Evolutionary conservation across 1,284 basidiomycete genomes (phyloP), one percentile per base, ranked within the genome.

Genomic region (Rhodotorula mucilaginosa): DNA sequence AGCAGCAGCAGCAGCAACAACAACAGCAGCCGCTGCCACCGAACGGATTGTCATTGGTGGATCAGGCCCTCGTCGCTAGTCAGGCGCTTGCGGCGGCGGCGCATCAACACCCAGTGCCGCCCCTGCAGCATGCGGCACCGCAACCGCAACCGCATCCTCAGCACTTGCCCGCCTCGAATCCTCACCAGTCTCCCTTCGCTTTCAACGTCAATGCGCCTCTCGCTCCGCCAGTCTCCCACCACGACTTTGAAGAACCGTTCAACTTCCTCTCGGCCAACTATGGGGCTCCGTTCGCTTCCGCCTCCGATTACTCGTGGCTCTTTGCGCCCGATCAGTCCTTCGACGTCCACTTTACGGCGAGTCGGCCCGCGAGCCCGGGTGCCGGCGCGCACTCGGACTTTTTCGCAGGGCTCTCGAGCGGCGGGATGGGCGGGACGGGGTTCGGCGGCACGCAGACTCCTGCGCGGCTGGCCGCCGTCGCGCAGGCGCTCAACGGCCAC

Each of bases 251-350:
- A 34, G 72, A 71, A 29, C 72, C 74, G 10, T 68, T 76, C 67
- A 67, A 76, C 64, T 69, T 74, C 31, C 65, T 76, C 58, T 70
- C 72, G 5, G 71, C 71, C n/a, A 66, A 69, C 23, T 74, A 74
- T 49, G 74, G 72, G 57, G 72, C 73, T 7, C 74, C 78, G 0
- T 75, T 78, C 62, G 69, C 74, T 10, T 75, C 73, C 7, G 69
- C 70, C 2, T 61, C 64, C 48, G 74, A 77, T 48, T 72, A 75
- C 58, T 69, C 70, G 46, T 78, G 78, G 78, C 71, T 78, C 18
- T 75, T 77, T 51, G 72, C 70, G 23, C 67, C 70, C 13, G 60
- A 63, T 2, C 65, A 68, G 23, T 60, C 58, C n/a, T 68, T 73
- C 61, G 72, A 75, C 65, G 66, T 75, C 23, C 64, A 69, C 46